phyloP scores from a whole-genome alignment of 768 basidiomycete genomes.

The Galerina marginata region DNA sequence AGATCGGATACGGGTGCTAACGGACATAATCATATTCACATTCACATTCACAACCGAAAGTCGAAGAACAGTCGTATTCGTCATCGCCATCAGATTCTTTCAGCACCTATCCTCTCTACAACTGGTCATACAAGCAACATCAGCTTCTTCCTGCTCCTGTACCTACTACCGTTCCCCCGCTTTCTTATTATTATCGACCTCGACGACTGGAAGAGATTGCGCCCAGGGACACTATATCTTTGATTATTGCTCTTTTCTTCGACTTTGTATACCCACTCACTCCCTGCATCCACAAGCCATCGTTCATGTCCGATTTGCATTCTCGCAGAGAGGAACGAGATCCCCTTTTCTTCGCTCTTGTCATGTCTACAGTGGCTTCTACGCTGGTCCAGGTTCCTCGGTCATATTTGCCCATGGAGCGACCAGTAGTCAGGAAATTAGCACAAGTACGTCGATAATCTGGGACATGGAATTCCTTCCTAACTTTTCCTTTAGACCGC shows the following conservation, averaged over 20 bases:
- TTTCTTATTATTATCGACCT: constrained; percentile 75
- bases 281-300: constrained; percentile 89
- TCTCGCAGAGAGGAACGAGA: constrained; percentile 82
- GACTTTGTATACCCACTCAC: constrained; percentile 93
- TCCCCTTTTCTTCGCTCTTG: constrained; percentile 88
- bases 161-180: constrained; percentile 58
- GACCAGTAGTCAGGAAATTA: constrained; percentile 81
- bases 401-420: constrained; percentile 87
- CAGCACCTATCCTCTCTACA: constrained; percentile 68
- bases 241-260: constrained; percentile 89
- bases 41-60: constrained; percentile 38
- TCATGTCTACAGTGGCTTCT: constrained; percentile 87
- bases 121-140: constrained; percentile 75
- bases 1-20: constrained; percentile 47
- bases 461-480: constrained; percentile 1
- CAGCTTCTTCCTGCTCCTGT: constrained; percentile 49
- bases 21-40: constrained; percentile 32
- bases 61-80: constrained; percentile 50
- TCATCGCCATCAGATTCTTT: constrained; percentile 55
- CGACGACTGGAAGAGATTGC: constrained; percentile 84
- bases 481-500: constrained; percentile 54
- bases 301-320: constrained; percentile 90
- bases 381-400: constrained; percentile 90
- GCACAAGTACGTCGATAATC: constrained; percentile 52
- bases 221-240: constrained; percentile 77